Percentiles rank a stretch among this genome's conserved stretches.
Conservation (phyloP, 2,329 filamentous ascomycete species). For the Apiospora hydei region DNA sequence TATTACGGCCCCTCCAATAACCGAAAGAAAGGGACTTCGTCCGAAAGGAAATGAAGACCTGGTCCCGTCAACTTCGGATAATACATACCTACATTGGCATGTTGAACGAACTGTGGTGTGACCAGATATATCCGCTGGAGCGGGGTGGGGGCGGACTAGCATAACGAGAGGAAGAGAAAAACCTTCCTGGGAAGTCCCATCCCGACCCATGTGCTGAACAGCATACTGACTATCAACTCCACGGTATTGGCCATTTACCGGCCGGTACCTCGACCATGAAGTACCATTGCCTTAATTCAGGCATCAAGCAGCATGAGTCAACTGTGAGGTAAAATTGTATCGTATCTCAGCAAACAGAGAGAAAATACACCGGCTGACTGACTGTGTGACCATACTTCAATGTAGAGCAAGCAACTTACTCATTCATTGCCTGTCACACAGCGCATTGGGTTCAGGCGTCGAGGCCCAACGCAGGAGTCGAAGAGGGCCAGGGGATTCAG, state of each 20-base stretch:
- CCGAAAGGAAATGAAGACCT: constrained; percentile 12
- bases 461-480: constrained; percentile 18
- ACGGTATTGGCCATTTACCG: constrained; percentile 7
- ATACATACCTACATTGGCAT: constrained; percentile 1
- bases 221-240: not conserved
- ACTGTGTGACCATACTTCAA: not conserved
- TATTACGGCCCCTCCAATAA: not conserved
- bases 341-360: constrained; percentile 3
- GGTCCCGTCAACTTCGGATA: constrained; percentile 8
- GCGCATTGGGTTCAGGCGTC: not conserved
- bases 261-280: not conserved
- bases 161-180: not conserved
- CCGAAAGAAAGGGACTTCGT: constrained; percentile 5
- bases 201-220: not conserved
- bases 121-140: not conserved
- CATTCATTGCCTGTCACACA: constrained; percentile 7
- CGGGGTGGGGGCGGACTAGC: constrained; percentile 5
- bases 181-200: constrained; percentile 7
- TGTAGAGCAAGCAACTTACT: not conserved
- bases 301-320: constrained; percentile 6
- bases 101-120: constrained; percentile 19
- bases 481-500: not conserved
- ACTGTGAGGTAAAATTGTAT: not conserved
- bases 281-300: constrained; percentile 3
- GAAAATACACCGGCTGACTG: not conserved